phyloP scores from a whole-genome alignment of 2,329 filamentous ascomycete species.

The Myriosclerotinia duriaeana region DNA sequence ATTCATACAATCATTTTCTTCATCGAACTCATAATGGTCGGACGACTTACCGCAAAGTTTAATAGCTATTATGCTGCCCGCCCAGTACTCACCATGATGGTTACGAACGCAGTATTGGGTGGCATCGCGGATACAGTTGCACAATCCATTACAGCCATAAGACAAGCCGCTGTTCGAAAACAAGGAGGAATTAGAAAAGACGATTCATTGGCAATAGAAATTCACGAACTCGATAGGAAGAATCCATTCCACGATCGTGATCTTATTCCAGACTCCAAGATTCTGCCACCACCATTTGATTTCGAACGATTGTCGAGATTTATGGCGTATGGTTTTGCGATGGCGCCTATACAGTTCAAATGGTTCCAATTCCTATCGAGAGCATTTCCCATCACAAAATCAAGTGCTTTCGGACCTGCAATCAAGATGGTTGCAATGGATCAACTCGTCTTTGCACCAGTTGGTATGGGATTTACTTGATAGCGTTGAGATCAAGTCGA shows the following conservation, averaged over 20 bases:
- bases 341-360: slow-evolving; percentile 92
- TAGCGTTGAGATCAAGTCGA: neutral
- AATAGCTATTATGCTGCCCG: slow-evolving; percentile 91
- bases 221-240: slow-evolving; percentile 82
- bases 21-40: slow-evolving; percentile 83
- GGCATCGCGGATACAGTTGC: slow-evolving; percentile 96
- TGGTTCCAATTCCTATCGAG: slow-evolving; percentile 88
- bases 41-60: slow-evolving; percentile 80
- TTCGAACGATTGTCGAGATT: slow-evolving; percentile 93
- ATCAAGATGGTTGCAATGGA: slow-evolving; percentile 90
- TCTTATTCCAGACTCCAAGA: slow-evolving; percentile 62
- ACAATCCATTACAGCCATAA: slow-evolving; percentile 84
- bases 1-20: slow-evolving; percentile 82
- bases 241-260: slow-evolving; percentile 66
- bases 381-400: slow-evolving; percentile 82
- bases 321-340: slow-evolving; percentile 95
- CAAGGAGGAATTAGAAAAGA: slow-evolving; percentile 56
- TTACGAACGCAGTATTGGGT: slow-evolving; percentile 93
- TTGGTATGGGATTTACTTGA: slow-evolving; percentile 54
- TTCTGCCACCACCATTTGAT: slow-evolving; percentile 80
- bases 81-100: slow-evolving; percentile 98
- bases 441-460: slow-evolving; percentile 88
- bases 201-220: slow-evolving; percentile 79
- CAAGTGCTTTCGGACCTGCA: slow-evolving; percentile 69
- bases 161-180: slow-evolving; percentile 65